Base-by-base conservation (phyloP, 768 basidiomycete species). In the Russula abietina region DNA sequence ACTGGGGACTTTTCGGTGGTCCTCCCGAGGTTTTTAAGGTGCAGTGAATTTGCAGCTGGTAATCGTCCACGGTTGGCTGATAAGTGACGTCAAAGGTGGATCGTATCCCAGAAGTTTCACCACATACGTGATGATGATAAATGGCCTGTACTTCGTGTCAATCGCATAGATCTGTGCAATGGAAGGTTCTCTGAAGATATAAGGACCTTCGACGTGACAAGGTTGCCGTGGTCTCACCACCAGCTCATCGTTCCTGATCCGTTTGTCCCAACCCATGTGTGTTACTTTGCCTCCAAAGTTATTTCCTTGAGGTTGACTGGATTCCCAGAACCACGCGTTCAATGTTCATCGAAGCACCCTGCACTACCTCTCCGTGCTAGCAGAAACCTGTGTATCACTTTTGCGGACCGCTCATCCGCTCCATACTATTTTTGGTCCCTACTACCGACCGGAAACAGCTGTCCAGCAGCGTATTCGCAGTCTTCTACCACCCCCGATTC, bases 161-260 rank as follows among this genome's bases (percentile, higher is more conserved):
- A 41, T 41, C n/a, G 22, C 28, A 57, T 53, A 26, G 49, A 55
- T 32, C 28, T 53, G 6, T 8, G 54, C 22, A 28, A 56, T 16
- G 43, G n/a, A 17, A 33, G 46, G 30, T 59, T 56, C 45, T 46
- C 46, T 51, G 48, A 4, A 26, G 59, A 61, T 49, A 36, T 61
- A 24, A 28, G 24, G 46, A 32, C 43, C 33, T 66, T 65, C 33
- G 45, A 54, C 26, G 62, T 39, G 30, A 53, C 51, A 46, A 48
- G 24, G 24, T 33, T 14, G 9, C 57, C 65, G 9, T 67, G 66
- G 66, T 57, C 59, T 43, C 56, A 32, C 45, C 66, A 67, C 33
- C 66, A 67, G 38, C 66, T 67, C 22, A 61, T 67, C 57, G 56
- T 65, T 3, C 64, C 64, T 36, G 66, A 67, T 54, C 66, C 64